phyloP scores from a whole-genome alignment of 371 early-diverging fungal genomes.

The Rhizomucor pusillus region DNA sequence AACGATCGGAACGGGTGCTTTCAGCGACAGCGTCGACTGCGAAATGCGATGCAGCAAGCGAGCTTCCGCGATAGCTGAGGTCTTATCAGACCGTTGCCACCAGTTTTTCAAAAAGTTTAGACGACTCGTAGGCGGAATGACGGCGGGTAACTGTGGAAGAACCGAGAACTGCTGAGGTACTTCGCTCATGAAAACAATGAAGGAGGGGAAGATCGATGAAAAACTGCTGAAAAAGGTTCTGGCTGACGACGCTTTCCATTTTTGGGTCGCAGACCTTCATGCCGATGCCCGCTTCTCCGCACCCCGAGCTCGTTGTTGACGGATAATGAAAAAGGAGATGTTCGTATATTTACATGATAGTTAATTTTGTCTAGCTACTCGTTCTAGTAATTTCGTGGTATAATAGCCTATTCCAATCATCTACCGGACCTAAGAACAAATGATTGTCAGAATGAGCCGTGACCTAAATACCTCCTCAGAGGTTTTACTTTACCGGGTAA shows the following conservation, averaged over 20 bases:
- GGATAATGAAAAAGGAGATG: too few species aligned
- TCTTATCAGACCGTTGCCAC: slow-evolving; percentile 49
- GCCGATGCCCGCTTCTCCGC: too few species aligned
- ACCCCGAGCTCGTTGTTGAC: too few species aligned
- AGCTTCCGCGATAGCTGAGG: slow-evolving; percentile 45
- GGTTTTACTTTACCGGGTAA: slow-evolving; percentile 21
- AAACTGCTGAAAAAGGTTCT: background rate
- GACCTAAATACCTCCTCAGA: background rate
- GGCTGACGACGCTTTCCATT: too few species aligned
- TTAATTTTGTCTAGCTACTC: background rate
- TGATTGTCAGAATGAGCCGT: background rate
- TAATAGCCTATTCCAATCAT: slow-evolving; percentile 38
- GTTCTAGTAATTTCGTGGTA: slow-evolving; percentile 31
- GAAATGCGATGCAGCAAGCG: slow-evolving; percentile 43
- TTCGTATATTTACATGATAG: background rate
- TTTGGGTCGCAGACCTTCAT: too few species aligned
- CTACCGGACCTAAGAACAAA: slow-evolving; percentile 22
- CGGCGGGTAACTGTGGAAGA: slow-evolving; percentile 28
- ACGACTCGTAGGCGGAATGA: slow-evolving; percentile 46
- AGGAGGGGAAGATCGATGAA: background rate
- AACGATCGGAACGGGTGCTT: slow-evolving; percentile 21
- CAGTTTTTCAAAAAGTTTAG: slow-evolving; percentile 44
- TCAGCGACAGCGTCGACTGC: slow-evolving; percentile 28
- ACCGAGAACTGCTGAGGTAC: slow-evolving; percentile 4
- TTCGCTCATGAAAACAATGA: slow-evolving; percentile 3